Evolutionary conservation across 495 filamentous ascomycete genomes (phyloP), one percentile per base, ranked within the genome.

Genomic region (Collariella sp.): DNA sequence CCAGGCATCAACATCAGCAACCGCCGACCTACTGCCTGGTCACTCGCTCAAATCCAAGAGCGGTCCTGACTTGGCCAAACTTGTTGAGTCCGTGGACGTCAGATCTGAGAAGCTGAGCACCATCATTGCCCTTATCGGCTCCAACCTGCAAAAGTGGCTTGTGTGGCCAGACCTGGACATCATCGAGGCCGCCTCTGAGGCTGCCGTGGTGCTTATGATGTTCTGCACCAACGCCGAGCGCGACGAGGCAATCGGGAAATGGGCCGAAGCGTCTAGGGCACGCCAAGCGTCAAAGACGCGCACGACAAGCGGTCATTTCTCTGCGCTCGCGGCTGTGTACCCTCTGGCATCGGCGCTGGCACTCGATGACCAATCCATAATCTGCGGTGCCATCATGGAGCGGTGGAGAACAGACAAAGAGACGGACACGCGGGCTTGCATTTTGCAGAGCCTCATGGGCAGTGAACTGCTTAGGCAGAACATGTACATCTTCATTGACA

Each of bases 381-480:
- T 70, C 11, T 61, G 60, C 48, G 53, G 64, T 18, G 63, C 67
- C 5, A 53, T 73, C 19, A 46, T 60, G 15, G 65, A 69, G 44
- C 67, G 75, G 34, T 79, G 77, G 76, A 48, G 40, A 10, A 55
- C 50, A 1, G 71, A 71, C 67, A 68, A 47, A 50, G 70, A 67
- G 26, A 79, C 85, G 43, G 82, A 84, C 46, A 81, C 77, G 38
- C 72, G 77, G 31, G 79, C 83, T 6, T 68, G 76, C 10, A 80
- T 85, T 39, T 72, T 87, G 1, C 78, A 76, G 55, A 84, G 81
- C 55, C 59, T 87, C 44, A 67, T 74, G 0, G 70, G 67, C 4
- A 78, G 73, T 24, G 69, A 62, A 5, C 49, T 76, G 12, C 64
- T 78, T 0, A 51, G 33, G 41, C 54, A 70, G 22, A 67, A 67